phyloP scores from a whole-genome alignment of 2,329 filamentous ascomycete genomes.

The Beauveria sp. region DNA sequence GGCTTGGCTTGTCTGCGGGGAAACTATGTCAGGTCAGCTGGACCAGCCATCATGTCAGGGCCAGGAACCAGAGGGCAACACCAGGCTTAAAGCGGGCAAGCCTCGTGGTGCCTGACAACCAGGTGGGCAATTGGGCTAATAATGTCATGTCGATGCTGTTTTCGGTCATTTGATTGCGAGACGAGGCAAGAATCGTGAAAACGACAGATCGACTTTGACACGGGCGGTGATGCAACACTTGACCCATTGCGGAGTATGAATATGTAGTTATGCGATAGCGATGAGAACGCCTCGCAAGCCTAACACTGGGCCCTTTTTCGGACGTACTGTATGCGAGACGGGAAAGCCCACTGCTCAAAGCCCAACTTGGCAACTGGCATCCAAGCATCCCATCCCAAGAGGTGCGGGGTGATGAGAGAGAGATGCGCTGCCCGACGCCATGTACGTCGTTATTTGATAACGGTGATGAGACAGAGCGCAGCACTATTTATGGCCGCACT shows the following conservation, averaged over 20 bases:
- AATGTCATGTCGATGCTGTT: too few relatives aligned
- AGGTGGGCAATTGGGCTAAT: not conserved
- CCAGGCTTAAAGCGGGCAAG: slow-evolving; percentile 5
- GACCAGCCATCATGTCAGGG: slow-evolving; percentile 10
- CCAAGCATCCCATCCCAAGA: too few relatives aligned
- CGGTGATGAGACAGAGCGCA: not conserved
- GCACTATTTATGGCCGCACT: too few relatives aligned
- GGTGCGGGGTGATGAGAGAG: not conserved
- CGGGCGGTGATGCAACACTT: not conserved
- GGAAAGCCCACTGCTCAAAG: not conserved
- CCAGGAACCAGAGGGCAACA: slow-evolving; percentile 1
- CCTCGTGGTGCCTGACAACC: not conserved
- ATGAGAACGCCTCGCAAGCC: not conserved
- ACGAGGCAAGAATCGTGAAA: not conserved
- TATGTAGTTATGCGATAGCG: not conserved
- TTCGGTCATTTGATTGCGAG: not conserved
- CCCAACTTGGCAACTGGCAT: too few relatives aligned
- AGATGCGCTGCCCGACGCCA: not conserved
- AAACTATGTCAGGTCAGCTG: slow-evolving; percentile 9
- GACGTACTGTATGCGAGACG: not conserved
- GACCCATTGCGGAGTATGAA: not conserved
- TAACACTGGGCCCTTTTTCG: not conserved
- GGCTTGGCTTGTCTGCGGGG: not conserved
- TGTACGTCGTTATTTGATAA: not conserved
- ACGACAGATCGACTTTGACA: not conserved